Evolutionary conservation across 306 rosid species (phyloP).

Genomic region (Vigna radiata): DNA sequence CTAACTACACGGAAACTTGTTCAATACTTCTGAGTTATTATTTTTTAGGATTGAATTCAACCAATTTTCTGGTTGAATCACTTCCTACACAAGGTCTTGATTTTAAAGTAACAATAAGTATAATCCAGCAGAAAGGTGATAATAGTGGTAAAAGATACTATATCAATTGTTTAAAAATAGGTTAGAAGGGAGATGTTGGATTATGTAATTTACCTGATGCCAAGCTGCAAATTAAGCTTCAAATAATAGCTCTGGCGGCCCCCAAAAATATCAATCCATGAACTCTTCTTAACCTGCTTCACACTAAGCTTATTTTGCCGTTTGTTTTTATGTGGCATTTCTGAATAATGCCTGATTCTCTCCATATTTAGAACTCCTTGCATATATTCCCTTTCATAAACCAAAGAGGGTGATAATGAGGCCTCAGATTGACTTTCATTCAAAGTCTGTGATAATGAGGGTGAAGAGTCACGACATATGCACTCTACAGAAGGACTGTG

Average conservation of each 20-base stretch:
- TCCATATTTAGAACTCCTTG: conserved; percentile 91
- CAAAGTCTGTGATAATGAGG: conserved; percentile 40
- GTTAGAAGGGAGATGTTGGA: conserved; percentile 6
- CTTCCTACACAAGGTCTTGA: conserved; percentile 16
- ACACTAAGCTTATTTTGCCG: conserved; percentile 53
- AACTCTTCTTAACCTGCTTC: conserved; percentile 57
- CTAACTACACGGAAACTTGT: conserved; percentile 1
- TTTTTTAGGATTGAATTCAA: conserved; percentile 9
- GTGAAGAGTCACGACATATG: conserved; percentile 48
- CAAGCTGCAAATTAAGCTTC: conserved; percentile 67
- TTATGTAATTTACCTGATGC: conserved; percentile 55
- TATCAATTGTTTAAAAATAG: background rate
- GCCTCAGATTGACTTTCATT: conserved; percentile 56
- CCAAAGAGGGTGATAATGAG: conserved; percentile 31
- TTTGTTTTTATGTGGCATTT: conserved; percentile 51
- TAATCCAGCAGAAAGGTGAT: conserved; percentile 6
- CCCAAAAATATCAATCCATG: conserved; percentile 52
- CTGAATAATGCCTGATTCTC: conserved; percentile 57
- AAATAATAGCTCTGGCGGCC: conserved; percentile 49
- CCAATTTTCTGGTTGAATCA: background rate
- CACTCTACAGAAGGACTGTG: conserved; percentile 50
- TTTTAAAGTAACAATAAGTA: background rate
- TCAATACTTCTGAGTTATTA: background rate
- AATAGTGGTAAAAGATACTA: background rate
- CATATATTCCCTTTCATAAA: conserved; percentile 86